Conservation (phyloP, 345 rosid genomes). For the Murraya koenigii region DNA sequence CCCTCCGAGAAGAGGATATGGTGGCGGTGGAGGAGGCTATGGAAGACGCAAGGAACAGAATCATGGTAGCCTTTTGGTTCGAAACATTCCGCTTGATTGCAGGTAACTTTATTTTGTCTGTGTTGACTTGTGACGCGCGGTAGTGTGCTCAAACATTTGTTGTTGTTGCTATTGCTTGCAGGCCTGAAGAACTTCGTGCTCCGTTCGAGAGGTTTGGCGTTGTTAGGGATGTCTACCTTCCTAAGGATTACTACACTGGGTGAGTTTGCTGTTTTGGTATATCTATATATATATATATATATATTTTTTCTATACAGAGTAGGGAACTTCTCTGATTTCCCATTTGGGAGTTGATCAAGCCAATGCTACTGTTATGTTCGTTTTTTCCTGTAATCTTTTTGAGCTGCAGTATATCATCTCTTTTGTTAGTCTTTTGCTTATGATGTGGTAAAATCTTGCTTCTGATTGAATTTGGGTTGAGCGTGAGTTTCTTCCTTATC, state of each 20-base stretch:
- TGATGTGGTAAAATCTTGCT: not conserved
- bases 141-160: not conserved
- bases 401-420: not conserved
- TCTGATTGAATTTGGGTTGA: not conserved
- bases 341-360: not conserved
- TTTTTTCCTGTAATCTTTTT: not conserved
- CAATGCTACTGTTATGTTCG: not conserved
- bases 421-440: not conserved
- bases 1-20: constrained; percentile 68
- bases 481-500: not conserved
- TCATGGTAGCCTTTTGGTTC: constrained; percentile 83
- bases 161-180: constrained; percentile 26
- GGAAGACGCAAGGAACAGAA: constrained; percentile 76
- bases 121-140: not conserved
- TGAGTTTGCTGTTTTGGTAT: constrained; percentile 27
- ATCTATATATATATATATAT: not conserved
- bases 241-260: constrained; percentile 94
- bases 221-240: constrained; percentile 91
- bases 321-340: not conserved
- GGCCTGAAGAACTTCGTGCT: constrained; percentile 83
- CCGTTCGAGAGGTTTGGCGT: constrained; percentile 87
- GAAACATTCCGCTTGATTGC: constrained; percentile 94
- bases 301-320: not conserved
- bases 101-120: constrained; percentile 38
- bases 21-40: constrained; percentile 61